These are phyloP conservation scores for Blastobotrys ciferrii DNA, from an alignment of 1,139 yeast genomes.

Conservation along the genomic window DNA sequence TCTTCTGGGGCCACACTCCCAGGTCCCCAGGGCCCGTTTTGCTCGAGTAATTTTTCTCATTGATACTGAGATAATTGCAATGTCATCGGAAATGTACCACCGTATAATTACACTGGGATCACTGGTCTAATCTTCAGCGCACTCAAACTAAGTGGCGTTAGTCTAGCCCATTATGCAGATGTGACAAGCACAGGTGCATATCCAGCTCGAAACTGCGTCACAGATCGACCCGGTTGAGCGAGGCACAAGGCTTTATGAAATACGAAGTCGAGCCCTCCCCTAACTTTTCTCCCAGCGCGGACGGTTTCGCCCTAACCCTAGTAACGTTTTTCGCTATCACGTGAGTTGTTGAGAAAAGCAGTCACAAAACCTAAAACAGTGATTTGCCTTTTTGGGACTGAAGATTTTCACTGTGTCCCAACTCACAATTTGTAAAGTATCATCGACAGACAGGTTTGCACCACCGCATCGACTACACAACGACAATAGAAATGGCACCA, in stretches of 20 bases:
- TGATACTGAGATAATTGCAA: too few species aligned
- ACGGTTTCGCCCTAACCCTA: too few species aligned
- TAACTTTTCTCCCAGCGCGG: too few species aligned
- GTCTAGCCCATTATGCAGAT: slow-evolving; percentile 23
- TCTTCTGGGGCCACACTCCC: too few species aligned
- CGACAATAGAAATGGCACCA: slow-evolving; percentile 38
- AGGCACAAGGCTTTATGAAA: slow-evolving; percentile 35
- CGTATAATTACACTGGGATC: slow-evolving; percentile 25
- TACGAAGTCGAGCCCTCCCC: too few species aligned
- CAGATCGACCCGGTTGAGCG: slow-evolving; percentile 30
- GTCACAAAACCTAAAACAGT: not conserved
- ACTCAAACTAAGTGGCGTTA: slow-evolving; percentile 24
- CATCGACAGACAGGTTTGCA: slow-evolving; percentile 6
- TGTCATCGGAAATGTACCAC: slow-evolving; percentile 17
- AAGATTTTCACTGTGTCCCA: not conserved
- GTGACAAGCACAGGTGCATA: slow-evolving; percentile 14
- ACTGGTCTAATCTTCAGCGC: slow-evolving; percentile 22
- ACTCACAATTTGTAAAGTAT: not conserved
- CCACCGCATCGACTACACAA: slow-evolving; percentile 23
- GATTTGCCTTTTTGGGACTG: not conserved
- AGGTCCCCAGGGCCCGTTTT: too few species aligned
- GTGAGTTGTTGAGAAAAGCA: too few species aligned
- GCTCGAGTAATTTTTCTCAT: too few species aligned
- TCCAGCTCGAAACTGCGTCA: slow-evolving; percentile 28
- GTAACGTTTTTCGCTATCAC: too few species aligned